Base-by-base conservation (phyloP, 1,284 basidiomycete species). In the Mycena citricolor region DNA sequence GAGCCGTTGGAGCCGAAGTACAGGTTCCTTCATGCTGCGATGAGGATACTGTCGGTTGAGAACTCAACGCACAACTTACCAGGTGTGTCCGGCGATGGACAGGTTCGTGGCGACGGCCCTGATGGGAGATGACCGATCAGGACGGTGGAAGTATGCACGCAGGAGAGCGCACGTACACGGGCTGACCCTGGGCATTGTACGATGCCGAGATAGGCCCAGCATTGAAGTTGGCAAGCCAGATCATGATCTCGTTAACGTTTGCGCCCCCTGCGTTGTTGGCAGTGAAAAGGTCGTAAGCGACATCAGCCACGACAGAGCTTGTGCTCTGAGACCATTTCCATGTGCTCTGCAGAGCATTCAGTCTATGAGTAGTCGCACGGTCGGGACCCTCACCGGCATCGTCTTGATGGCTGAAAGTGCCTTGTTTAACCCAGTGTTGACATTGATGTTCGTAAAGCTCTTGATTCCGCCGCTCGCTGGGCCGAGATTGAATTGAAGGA, bases 221-320 rank as follows among this genome's bases (percentile, higher is more conserved):
- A 49, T 75, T 73, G 64, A 61, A 69, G 57, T 76, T 78, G 4
- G 67, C 77, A 13, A 82, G 69, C 81, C 82, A 83, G 47, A 84
- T 61, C 81, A 84, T 84, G 51, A 82, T 71, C 57, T 84, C 82
- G 54, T 76, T 70, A 25, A 63, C 65, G 49, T 71, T 70, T n/a
- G 67, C 60, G 14, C 79, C 80, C 2, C 70, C 70, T 26, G 75
- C 33, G 2, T 66, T 65, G 45, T 61, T 60, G 2, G 80, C 71
- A 1, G 81, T 83, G 65, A 83, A 84, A 2, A 83, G 53, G 51
- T 84, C 81, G 49, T 72, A 84, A 11, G 79, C 75, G 33, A 81
- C 68, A 46, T 83, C 71, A 0, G 74, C 71, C 29, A 77, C 71
- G 47, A 32, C 14, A 7, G 31, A 8, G 7, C n/a, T 14, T 10